A percentile compares a stretch with the other conserved stretches of the same genome.
These are phyloP conservation scores for Citeromyces nyonsensis DNA, from an alignment of 805 yeast genomes.

Conservation along the genomic window DNA sequence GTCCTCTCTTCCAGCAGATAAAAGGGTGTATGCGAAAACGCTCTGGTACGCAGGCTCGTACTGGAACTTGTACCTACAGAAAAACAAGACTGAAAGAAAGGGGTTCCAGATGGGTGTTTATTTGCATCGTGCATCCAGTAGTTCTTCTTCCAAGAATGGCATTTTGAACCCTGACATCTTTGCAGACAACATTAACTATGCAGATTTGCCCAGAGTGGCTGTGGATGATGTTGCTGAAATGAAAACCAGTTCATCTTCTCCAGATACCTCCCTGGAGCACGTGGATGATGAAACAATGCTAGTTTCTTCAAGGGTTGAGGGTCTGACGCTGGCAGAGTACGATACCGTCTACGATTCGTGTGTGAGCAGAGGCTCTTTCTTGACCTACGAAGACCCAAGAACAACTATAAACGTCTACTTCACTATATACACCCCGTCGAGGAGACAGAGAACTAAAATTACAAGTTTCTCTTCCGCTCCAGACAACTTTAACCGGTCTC, in stretches of 20 bases:
- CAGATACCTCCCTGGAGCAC: neutral
- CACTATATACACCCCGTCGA: conserved; percentile 37
- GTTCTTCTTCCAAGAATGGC: conserved; percentile 22
- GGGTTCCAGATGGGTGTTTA: conserved; percentile 40
- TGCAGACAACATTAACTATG: conserved; percentile 11
- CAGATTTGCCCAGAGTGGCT: conserved; percentile 9
- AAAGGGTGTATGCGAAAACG: conserved; percentile 32
- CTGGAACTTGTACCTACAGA: conserved; percentile 42
- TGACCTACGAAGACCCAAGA: conserved; percentile 31
- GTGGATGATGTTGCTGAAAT: neutral
- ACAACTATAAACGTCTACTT: conserved; percentile 29
- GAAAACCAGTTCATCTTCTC: neutral
- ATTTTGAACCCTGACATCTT: conserved; percentile 21
- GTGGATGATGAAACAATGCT: conserved; percentile 6
- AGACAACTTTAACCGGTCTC: conserved; percentile 31
- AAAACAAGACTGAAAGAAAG: conserved; percentile 19
- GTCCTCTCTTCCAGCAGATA: conserved; percentile 24
- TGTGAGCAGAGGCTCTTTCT: conserved; percentile 10
- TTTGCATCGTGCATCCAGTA: conserved; percentile 28
- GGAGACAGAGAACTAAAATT: conserved; percentile 24
- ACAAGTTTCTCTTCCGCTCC: conserved; percentile 44
- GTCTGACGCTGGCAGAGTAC: conserved; percentile 4
- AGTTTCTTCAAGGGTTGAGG: too few species aligned
- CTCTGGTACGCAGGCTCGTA: conserved; percentile 49
- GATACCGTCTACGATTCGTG: too few species aligned